phyloP scores from a whole-genome alignment of 768 basidiomycete species.

The Pholiota microspora region DNA sequence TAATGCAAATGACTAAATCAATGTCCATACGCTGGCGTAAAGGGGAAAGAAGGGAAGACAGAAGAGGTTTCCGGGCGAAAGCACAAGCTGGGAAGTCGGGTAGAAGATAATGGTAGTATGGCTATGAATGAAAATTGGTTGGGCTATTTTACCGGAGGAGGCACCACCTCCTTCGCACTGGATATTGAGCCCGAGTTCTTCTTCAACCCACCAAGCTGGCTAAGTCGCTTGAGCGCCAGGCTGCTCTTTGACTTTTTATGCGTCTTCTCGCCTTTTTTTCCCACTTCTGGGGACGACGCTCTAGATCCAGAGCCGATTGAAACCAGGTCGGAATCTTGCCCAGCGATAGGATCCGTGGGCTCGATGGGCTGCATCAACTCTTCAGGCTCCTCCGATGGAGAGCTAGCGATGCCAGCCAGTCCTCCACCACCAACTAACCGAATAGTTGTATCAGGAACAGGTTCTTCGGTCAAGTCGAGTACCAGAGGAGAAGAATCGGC shows the following conservation, averaged over 20 bases:
- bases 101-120: too few species aligned
- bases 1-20: constrained; percentile 21
- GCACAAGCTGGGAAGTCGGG: too few species aligned
- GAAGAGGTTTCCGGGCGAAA: not conserved
- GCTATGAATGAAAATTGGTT: too few species aligned
- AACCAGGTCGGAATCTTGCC: constrained; percentile 30
- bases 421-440: constrained; percentile 61
- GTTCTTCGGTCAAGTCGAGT: constrained; percentile 9
- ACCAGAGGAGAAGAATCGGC: not conserved
- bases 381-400: constrained; percentile 9
- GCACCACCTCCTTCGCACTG: constrained; percentile 39
- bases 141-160: constrained; percentile 16
- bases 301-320: constrained; percentile 35
- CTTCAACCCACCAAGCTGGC: constrained; percentile 36
- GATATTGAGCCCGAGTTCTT: constrained; percentile 53
- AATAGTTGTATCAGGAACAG: constrained; percentile 42
- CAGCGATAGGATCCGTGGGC: constrained; percentile 20
- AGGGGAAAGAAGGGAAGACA: constrained; percentile 1
- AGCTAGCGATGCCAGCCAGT: constrained; percentile 32
- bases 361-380: constrained; percentile 23
- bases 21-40: constrained; percentile 18
- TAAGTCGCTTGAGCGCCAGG: constrained; percentile 56
- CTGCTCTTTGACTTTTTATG: constrained; percentile 61
- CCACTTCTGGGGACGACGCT: constrained; percentile 29
- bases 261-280: constrained; percentile 28